phyloP scores from a whole-genome alignment of 257 asterid genomes.

The Datura wrightii region DNA sequence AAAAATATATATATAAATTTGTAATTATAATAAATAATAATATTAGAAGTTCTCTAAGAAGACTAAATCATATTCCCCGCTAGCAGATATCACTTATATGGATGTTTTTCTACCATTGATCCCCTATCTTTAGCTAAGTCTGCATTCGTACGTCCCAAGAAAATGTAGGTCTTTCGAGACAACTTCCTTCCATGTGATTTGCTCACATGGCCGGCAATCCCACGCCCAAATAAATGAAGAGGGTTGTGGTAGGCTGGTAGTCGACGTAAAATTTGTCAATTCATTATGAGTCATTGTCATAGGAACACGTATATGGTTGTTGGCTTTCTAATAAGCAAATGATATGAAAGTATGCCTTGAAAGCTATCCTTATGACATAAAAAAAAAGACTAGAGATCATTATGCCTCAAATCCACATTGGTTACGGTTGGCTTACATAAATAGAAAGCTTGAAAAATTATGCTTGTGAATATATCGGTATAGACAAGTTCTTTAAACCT shows the following conservation, averaged over 20 bases:
- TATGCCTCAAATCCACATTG: conserved; percentile 9
- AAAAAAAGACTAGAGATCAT: not conserved
- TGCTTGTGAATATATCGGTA: not conserved
- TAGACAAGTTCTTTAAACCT: conserved; percentile 9
- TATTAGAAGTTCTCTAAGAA: not conserved
- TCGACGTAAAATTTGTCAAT: not conserved
- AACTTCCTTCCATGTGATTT: conserved; percentile 15
- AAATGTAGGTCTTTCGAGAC: not conserved
- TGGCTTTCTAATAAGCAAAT: not conserved
- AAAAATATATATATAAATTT: not conserved
- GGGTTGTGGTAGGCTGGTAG: not conserved
- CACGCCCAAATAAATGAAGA: not conserved
- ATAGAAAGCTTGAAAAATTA: not conserved
- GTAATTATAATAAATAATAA: not conserved
- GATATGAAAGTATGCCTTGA: not conserved
- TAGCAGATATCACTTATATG: not conserved
- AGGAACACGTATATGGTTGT: not conserved
- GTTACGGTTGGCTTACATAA: not conserved
- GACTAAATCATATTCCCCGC: not conserved
- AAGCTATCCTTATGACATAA: conserved; percentile 6
- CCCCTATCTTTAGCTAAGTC: not conserved
- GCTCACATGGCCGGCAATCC: not conserved
- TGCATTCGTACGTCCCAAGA: not conserved
- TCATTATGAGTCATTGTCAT: not conserved
- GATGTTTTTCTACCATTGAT: not conserved